These are phyloP conservation scores for Podospora pseudocomata DNA, from an alignment of 495 filamentous ascomycete genomes.

Conservation along the genomic window DNA sequence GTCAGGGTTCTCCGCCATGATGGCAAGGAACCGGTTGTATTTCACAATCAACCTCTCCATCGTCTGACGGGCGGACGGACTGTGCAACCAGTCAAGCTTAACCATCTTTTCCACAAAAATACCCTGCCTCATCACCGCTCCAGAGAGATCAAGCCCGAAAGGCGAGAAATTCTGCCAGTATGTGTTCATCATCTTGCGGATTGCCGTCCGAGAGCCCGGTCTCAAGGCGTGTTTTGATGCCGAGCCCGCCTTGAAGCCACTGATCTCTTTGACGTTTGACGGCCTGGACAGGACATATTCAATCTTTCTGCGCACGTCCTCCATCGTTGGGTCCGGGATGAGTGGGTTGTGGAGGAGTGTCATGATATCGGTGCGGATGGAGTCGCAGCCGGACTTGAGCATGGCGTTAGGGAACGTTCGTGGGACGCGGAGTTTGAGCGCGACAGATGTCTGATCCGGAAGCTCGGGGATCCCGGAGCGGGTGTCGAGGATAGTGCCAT, in stretches of 20 bases:
- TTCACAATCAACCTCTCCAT: constrained; percentile 65
- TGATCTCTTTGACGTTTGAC: constrained; percentile 28
- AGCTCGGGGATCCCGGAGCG: constrained; percentile 34
- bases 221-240: constrained; percentile 20
- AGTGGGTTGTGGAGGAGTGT: constrained; percentile 26
- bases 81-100: constrained; percentile 71
- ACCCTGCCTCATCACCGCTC: constrained; percentile 76
- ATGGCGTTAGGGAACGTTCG: constrained; percentile 61
- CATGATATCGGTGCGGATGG: constrained; percentile 36
- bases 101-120: constrained; percentile 82
- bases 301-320: constrained; percentile 40
- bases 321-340: constrained; percentile 39
- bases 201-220: constrained; percentile 42
- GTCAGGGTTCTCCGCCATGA: constrained; percentile 55
- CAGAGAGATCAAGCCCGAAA: constrained; percentile 71
- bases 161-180: constrained; percentile 74
- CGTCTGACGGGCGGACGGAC: constrained; percentile 58
- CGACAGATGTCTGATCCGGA: not conserved
- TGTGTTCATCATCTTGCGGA: constrained; percentile 71
- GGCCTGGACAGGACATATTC: constrained; percentile 38
- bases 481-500: constrained; percentile 57
- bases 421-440: constrained; percentile 7
- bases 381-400: constrained; percentile 37
- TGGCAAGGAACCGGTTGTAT: constrained; percentile 64
- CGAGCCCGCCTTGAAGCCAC: constrained; percentile 12